Base-by-base conservation (phyloP, 257 asterid genomes). In the Vinca minor region DNA sequence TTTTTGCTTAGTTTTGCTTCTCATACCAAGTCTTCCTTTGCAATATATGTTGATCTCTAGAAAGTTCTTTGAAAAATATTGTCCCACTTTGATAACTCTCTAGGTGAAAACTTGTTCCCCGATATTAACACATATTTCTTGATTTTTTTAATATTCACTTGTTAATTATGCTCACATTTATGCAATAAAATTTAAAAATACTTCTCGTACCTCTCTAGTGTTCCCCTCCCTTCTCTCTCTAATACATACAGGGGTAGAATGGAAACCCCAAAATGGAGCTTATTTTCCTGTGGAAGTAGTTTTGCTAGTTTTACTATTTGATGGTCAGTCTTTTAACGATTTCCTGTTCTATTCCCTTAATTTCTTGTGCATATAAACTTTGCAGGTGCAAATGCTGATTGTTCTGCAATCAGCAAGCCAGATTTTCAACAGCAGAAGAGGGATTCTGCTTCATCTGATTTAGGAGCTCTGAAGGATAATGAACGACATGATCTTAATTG, bases 401-500 rank as follows among this genome's bases (percentile, higher is more conserved):
- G 66, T 53, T 55, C 82, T 13, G 77, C 63, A 66, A 68, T 71
- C 69, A 76, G 77, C 70, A 83, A 78, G 64, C 72, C 77, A 26
- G 77, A 74, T 71, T 58, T 68, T 62, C 83, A 83, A 67, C 83
- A 78, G 18, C 61, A 46, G 62, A 83, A 76, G 73, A 77, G 76
- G 72, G 84, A 83, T 56, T 23, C 49, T 61, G 70, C 91, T 54
- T 81, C 71, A 66, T 85, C 88, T 39, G 89, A 85, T 76, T 78
- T 93, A 88, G 99, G 97, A 49, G 88, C 97, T 58, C 73, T 93
- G 74, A 93, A 93, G 82, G 95, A 84, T 47, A 83, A 66, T 50
- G 99, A 93, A 73, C 81, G 99, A 35, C 72, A 76, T 62, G 96
- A 93, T 83, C 80, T 93, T 59, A 89, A 93, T 79, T 87, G 85